Base-by-base conservation (phyloP, 257 asterid species). In the Primulina huaijiensis region DNA sequence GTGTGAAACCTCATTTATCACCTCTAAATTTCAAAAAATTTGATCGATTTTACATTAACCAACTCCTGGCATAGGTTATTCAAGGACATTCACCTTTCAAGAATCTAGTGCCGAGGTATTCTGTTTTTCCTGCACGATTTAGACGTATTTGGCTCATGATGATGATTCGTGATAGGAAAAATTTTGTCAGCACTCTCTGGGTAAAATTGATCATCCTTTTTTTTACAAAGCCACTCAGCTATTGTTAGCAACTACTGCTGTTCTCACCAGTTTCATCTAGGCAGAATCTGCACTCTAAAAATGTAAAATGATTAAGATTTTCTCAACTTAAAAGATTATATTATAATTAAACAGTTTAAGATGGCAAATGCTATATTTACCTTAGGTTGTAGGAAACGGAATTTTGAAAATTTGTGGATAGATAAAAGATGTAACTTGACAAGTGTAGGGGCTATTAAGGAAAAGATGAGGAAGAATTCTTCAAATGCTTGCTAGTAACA, bases 11-110 rank as follows among this genome's bases (percentile, higher is more conserved):
- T 29, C 55, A 19, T 58, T 25, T 30, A 60, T 6, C 61, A 17
- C 58, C 38, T 59, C 34, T 38, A 59, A 58, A 5, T 19, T 33
- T 62, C 20, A 65, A 55, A 65, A 16, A 25, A 43, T 14, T 10
- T 50, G 61, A 53, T 37, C 38, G 30, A n/a, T 69, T 74, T 62
- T 77, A 46, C 23, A 25, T 55, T 17, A 56, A 20, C 58, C 53
- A 52, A 63, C 69, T 66, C 40, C 57, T 73, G 64, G 69, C 76
- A 83, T 89, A 92, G 98, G 96, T 92, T 80, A 90, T 90, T 77
- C 98, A 88, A 65, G 97, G 98, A 33, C 98, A 88, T 79, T 78
- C 96, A 20, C 96, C 96, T 64, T 92, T 92, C 85, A 92, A 78
- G 69, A 87, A 85, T 70, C 86, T 92, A 61, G 80, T 70, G 27